Percentiles rank a stretch among this genome's conserved stretches.
These are phyloP conservation scores for Closterium sp. DNA, from an alignment of 139 green algal genomes.

Conservation along the genomic window DNA sequence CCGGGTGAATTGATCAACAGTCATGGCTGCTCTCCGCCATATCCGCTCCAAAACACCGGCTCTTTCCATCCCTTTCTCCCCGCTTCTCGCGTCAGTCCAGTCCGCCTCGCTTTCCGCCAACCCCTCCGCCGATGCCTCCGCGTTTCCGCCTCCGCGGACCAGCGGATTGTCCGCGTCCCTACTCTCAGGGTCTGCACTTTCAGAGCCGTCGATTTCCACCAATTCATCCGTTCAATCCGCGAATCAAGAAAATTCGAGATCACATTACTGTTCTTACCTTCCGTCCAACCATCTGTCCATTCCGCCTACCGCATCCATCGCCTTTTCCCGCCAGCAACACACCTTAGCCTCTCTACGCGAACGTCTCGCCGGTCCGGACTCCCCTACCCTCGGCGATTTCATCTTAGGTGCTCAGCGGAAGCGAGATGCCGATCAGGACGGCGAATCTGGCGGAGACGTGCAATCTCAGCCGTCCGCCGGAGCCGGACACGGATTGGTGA, in stretches of 20 bases:
- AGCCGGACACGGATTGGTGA: background rate
- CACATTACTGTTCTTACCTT: background rate
- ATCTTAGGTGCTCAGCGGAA: background rate
- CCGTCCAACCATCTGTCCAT: background rate
- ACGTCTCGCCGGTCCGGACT: conserved; percentile 4
- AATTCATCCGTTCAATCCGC: background rate
- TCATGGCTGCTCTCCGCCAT: background rate
- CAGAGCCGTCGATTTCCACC: background rate
- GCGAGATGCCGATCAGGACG: background rate
- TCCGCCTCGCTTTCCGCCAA: background rate
- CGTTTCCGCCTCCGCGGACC: background rate
- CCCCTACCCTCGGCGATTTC: conserved; percentile 30
- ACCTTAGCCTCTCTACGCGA: conserved; percentile 10
- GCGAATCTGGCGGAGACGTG: background rate
- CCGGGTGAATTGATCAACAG: background rate
- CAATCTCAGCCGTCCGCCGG: background rate
- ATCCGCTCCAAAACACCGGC: background rate
- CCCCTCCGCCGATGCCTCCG: background rate
- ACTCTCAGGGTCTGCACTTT: too few species aligned
- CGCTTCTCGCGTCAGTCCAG: background rate
- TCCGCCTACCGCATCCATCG: background rate
- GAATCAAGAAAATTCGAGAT: background rate
- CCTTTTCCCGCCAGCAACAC: background rate
- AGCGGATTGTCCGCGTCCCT: background rate
- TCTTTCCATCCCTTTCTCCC: background rate